Evolutionary conservation across 169 alveolate species (phyloP), one percentile per base, ranked within the genome.

Genomic region (Cryptosporidium viatorum): DNA sequence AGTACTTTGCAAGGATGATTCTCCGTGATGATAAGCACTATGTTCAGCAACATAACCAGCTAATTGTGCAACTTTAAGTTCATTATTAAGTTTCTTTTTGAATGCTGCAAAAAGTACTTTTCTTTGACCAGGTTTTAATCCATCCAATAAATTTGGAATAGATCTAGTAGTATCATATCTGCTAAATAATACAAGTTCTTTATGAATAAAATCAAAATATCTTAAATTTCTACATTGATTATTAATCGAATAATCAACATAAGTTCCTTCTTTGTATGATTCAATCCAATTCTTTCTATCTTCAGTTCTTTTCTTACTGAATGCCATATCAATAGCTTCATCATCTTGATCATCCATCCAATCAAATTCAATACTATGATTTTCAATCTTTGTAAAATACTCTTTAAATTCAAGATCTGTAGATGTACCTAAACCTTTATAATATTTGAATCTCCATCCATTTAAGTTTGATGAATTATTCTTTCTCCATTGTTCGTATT

Each of bases 1-100:
- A 10, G 99, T 98, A 51, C 95, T 97, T 75, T 96, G 98, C 80
- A 99, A 91, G 37, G 99, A 96, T 45, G 95, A 86, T 91, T 99
- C 99, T 12, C 99, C 99, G 93, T 99, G 99, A 92, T 99, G 99
- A 94, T 99, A 99, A 29, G 99, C 99, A 10, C 99, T 97, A 68
- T 97, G 98, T 86, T 98, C 99, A 2, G 99, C 98, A 10, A 98
- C 98, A 91, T 98, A 98, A 16, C 97, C 98, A 10, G 95, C 94
- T 29, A 97, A 93, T 85, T 97, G 99, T 16, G 98, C 99, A 48
- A 98, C 99, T 84, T 98, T 99, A 69, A 98, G 86, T 92, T 97
- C 99, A 69, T 94, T 94, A 84, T 94, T 96, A 74, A 98, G 95
- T 93, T 97, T 97, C 71, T 99, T 95, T 93, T 98, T 98, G 92